Conservation (phyloP, 331 rosid genomes). For the Rhamnella rubrinervis region DNA sequence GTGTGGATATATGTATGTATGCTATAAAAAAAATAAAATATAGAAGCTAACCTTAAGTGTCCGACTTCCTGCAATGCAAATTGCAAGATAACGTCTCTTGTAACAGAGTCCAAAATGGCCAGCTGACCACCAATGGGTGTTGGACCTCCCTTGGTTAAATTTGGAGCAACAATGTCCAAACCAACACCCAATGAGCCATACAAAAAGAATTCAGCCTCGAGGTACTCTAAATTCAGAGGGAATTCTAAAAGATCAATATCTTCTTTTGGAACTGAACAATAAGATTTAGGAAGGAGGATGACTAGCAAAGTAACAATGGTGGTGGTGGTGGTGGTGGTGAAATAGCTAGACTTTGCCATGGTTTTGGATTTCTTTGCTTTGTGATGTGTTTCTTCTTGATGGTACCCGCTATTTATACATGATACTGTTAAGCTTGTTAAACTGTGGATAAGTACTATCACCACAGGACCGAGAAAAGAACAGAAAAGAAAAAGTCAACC, state of each 20-base stretch:
- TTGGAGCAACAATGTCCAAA: slow-evolving; percentile 55
- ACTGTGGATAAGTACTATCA: no score
- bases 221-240: slow-evolving; percentile 67
- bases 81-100: slow-evolving; percentile 50
- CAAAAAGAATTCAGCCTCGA: slow-evolving; percentile 84
- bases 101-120: slow-evolving; percentile 35
- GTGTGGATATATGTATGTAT: neutral
- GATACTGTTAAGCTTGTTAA: no score
- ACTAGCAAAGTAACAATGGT: no score
- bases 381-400: no score
- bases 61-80: slow-evolving; percentile 91
- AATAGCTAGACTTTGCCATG: no score
- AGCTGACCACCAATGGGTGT: slow-evolving; percentile 56
- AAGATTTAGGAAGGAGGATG: no score
- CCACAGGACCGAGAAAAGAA: no score
- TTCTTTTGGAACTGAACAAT: neutral
- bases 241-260: slow-evolving; percentile 67
- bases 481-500: no score
- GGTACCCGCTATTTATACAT: no score
- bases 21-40: neutral
- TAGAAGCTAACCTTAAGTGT: slow-evolving; percentile 53
- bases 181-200: slow-evolving; percentile 64
- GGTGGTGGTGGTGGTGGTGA: no score
- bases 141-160: slow-evolving; percentile 56
- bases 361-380: no score